Evolutionary conservation across 1,139 yeast species (phyloP).

Genomic region (Meyerozyma carpophila): DNA sequence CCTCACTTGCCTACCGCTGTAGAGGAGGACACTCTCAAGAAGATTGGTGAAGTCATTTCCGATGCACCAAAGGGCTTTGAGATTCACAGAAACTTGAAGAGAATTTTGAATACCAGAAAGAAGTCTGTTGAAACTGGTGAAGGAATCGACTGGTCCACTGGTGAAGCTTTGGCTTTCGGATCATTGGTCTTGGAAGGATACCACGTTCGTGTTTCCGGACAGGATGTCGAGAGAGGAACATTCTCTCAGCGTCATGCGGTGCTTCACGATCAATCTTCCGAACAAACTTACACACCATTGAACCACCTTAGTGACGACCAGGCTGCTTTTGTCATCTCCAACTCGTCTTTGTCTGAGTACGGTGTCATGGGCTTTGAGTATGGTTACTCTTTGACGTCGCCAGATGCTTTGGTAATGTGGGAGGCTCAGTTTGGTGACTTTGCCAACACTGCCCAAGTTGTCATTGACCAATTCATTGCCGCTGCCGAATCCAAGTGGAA

Average conservation of each 20-base stretch:
- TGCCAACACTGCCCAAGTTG: constrained; percentile 98
- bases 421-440: constrained; percentile 99
- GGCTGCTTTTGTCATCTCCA: constrained; percentile 82
- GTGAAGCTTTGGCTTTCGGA: constrained; percentile 98
- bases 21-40: constrained; percentile 62
- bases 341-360: constrained; percentile 97
- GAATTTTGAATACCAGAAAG: constrained; percentile 83
- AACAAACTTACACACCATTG: constrained; percentile 78
- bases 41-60: constrained; percentile 73
- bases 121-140: constrained; percentile 86
- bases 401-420: constrained; percentile 97
- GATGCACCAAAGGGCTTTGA: constrained; percentile 86
- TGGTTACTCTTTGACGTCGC: constrained; percentile 96
- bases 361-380: constrained; percentile 99
- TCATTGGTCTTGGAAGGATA: constrained; percentile 88
- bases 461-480: constrained; percentile 93
- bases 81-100: constrained; percentile 92
- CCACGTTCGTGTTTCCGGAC: constrained; percentile 97
- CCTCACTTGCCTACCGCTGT: constrained; percentile 97
- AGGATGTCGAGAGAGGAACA: constrained; percentile 99
- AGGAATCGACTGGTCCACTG: constrained; percentile 98
- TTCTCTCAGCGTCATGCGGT: constrained; percentile 99
- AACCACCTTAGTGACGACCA: constrained; percentile 73
- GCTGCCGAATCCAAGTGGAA: constrained; percentile 99
- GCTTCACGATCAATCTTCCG: constrained; percentile 90